These are phyloP conservation scores for Trypanosoma lewisi DNA, from an alignment of 208 protist genomes.

Conservation along the genomic window DNA sequence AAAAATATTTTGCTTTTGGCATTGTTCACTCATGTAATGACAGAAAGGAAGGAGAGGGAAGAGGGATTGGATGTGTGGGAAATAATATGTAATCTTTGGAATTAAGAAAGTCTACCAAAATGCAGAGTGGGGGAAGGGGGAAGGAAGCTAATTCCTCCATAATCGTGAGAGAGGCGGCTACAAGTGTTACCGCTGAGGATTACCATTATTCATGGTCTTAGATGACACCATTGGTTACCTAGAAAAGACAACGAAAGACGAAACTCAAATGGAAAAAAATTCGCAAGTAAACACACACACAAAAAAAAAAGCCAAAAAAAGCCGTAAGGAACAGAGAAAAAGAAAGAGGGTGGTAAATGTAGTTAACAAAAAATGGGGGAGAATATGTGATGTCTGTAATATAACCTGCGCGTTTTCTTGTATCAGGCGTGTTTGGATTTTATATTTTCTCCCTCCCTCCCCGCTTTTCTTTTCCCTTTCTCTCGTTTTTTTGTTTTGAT, in stretches of 20 bases:
- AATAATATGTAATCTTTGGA: too few species aligned
- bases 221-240: too few species aligned
- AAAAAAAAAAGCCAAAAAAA: background rate
- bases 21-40: too few species aligned
- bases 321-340: background rate
- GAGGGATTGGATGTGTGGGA: too few species aligned
- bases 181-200: too few species aligned
- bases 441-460: constrained; percentile 15
- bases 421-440: constrained; percentile 11
- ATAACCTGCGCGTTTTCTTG: background rate
- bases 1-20: background rate
- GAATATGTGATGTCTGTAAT: background rate
- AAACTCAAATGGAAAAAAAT: background rate
- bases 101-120: too few species aligned
- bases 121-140: too few species aligned
- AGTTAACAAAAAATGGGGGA: background rate
- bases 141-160: too few species aligned
- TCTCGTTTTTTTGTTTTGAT: constrained; percentile 21
- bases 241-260: background rate
- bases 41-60: too few species aligned
- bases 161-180: too few species aligned
- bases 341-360: background rate
- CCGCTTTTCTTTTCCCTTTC: constrained; percentile 5
- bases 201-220: too few species aligned
- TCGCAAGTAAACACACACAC: background rate